A percentile compares a stretch with the other conserved stretches of the same genome.
Evolutionary conservation across 495 filamentous ascomycete genomes (phyloP).

Genomic region (Tricharina praecox): DNA sequence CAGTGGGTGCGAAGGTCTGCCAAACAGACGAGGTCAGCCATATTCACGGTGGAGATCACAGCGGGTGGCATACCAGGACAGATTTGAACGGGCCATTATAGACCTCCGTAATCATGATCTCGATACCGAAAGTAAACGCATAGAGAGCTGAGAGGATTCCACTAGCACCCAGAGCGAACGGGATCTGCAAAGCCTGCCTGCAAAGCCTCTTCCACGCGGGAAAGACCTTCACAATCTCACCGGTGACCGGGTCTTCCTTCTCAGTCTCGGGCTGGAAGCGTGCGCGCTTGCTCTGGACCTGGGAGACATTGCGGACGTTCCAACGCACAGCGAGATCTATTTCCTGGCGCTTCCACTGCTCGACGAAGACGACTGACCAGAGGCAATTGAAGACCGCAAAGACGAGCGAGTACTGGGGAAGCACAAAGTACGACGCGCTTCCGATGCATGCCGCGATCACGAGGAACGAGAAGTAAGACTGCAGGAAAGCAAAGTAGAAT

Average conservation of each 20-base stretch:
- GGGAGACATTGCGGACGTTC: conserved; percentile 76
- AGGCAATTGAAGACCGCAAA: conserved; percentile 69
- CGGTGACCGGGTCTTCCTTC: conserved; percentile 62
- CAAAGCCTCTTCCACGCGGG: conserved; percentile 58
- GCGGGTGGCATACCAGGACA: conserved; percentile 57
- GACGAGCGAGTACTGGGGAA: conserved; percentile 68
- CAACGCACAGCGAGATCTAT: conserved; percentile 77
- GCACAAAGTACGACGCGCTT: conserved; percentile 58
- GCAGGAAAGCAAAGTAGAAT: conserved; percentile 92
- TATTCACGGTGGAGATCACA: too few species aligned
- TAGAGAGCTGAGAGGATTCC: conserved; percentile 63
- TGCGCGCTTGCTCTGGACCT: conserved; percentile 56
- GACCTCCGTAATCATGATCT: conserved; percentile 88
- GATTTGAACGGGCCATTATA: conserved; percentile 81
- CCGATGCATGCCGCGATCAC: conserved; percentile 74
- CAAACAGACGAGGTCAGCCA: too few species aligned
- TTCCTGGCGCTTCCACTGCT: conserved; percentile 95
- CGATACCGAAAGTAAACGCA: conserved; percentile 75
- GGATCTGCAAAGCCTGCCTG: conserved; percentile 69
- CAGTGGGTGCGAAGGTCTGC: conserved; percentile 75
- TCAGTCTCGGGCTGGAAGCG: conserved; percentile 67
- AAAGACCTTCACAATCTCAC: conserved; percentile 63
- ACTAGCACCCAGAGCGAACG: conserved; percentile 63
- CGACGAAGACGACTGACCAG: conserved; percentile 82
- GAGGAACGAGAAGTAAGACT: conserved; percentile 78